These are phyloP conservation scores for Fagus sylvatica DNA, from an alignment of 306 rosid species.

Conservation along the genomic window DNA sequence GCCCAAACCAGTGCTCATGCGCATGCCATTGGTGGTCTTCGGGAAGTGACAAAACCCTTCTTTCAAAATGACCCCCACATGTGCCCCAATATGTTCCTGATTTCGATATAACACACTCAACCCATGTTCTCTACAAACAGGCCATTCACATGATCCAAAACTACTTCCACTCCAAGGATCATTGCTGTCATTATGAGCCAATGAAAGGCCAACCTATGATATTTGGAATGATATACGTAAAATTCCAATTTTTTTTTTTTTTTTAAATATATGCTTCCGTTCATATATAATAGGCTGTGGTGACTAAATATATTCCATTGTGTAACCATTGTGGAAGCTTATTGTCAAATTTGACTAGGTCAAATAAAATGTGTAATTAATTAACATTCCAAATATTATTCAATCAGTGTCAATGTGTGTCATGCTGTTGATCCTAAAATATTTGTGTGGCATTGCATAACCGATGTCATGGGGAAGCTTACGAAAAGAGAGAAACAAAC, in stretches of 20 bases:
- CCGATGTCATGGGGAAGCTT: neutral
- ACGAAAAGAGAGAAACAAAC: neutral
- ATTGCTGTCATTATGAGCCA: neutral
- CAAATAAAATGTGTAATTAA: neutral
- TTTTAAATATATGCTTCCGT: neutral
- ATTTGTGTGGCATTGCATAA: neutral
- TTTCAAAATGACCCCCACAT: neutral
- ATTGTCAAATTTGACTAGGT: neutral
- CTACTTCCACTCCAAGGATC: neutral
- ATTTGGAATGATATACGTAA: neutral
- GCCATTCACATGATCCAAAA: conserved; percentile 3
- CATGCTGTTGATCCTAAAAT: neutral
- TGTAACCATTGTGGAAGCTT: neutral
- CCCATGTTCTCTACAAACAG: neutral
- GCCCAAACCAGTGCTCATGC: neutral
- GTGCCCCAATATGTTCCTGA: neutral
- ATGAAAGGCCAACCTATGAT: neutral
- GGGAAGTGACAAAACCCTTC: neutral
- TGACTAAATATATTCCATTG: neutral
- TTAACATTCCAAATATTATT: neutral
- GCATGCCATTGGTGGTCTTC: neutral
- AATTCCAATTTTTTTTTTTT: neutral
- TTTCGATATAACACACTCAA: neutral
- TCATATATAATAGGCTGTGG: neutral
- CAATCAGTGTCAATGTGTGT: neutral